Conservation (phyloP, 2,329 filamentous ascomycete genomes). For the Lithohypha guttulata region DNA sequence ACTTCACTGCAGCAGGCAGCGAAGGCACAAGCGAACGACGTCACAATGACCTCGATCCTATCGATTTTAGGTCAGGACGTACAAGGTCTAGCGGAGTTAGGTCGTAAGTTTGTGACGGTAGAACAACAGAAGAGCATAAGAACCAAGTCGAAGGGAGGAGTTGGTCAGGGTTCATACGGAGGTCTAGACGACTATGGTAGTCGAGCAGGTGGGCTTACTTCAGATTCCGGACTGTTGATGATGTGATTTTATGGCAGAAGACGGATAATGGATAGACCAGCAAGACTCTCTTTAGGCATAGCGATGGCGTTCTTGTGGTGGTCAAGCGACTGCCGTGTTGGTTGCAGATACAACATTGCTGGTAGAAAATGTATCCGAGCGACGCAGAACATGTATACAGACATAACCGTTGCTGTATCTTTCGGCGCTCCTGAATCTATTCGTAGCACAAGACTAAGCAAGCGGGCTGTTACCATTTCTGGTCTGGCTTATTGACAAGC, state of each 20-base stretch:
- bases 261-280: too few relatives aligned
- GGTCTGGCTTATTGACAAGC: too few relatives aligned
- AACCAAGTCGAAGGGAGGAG: constrained; percentile 10
- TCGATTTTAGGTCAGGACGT: constrained; percentile 64
- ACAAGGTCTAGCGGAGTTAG: constrained; percentile 59
- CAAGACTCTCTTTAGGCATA: constrained; percentile 1
- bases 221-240: constrained; percentile 6
- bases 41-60: constrained; percentile 65
- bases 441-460: too few relatives aligned
- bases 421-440: too few relatives aligned
- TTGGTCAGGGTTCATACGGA: constrained; percentile 9
- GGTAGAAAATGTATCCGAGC: too few relatives aligned
- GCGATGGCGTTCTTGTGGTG: constrained; percentile 7
- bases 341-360: too few relatives aligned
- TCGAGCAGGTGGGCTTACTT: constrained; percentile 11
- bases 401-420: too few relatives aligned
- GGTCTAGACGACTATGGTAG: constrained; percentile 15
- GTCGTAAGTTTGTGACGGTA: constrained; percentile 59
- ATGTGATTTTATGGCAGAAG: constrained; percentile 2
- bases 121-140: constrained; percentile 29
- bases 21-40: constrained; percentile 70
- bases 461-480: too few relatives aligned
- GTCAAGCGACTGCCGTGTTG: too few relatives aligned
- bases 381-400: too few relatives aligned
- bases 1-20: constrained; percentile 54